Evolutionary conservation across 305 asterid species (phyloP).

Genomic region (Nicotiana rustica): DNA sequence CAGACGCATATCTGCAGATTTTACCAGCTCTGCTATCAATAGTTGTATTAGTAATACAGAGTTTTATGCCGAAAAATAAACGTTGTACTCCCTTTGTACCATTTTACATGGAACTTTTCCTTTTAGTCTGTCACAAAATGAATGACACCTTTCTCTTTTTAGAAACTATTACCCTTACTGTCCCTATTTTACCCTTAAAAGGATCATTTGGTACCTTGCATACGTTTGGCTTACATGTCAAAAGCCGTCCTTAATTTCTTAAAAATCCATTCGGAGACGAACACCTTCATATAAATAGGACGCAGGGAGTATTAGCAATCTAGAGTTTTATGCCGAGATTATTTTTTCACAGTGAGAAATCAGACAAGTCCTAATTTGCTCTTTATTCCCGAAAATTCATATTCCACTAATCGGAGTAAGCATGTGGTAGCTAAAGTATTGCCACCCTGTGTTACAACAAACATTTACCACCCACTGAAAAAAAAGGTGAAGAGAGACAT

Average conservation of each 20-base stretch:
- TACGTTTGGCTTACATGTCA: not conserved
- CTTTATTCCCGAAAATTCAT: not conserved
- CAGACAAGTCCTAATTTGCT: not conserved
- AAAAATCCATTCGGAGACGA: not conserved
- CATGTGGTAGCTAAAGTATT: slow-evolving; percentile 25
- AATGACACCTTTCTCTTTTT: not conserved
- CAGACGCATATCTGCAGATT: not conserved
- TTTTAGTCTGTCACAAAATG: not conserved
- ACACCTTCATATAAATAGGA: not conserved
- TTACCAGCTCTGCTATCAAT: not conserved
- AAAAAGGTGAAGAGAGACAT: slow-evolving; percentile 18
- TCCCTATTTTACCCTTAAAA: slow-evolving; percentile 6
- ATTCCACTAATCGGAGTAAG: slow-evolving; percentile 5
- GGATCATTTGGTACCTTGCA: not conserved
- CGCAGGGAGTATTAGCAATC: not conserved
- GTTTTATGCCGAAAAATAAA: not conserved
- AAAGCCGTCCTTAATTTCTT: slow-evolving; percentile 6
- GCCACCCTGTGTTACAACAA: not conserved
- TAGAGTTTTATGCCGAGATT: not conserved
- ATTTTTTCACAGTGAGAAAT: not conserved
- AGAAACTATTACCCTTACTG: no score
- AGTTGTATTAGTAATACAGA: not conserved
- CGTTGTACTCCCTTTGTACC: not conserved
- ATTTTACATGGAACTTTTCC: not conserved
- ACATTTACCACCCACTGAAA: not conserved